These are phyloP conservation scores for Clarkia xantiana DNA, from an alignment of 345 rosid genomes.

Conservation along the genomic window DNA sequence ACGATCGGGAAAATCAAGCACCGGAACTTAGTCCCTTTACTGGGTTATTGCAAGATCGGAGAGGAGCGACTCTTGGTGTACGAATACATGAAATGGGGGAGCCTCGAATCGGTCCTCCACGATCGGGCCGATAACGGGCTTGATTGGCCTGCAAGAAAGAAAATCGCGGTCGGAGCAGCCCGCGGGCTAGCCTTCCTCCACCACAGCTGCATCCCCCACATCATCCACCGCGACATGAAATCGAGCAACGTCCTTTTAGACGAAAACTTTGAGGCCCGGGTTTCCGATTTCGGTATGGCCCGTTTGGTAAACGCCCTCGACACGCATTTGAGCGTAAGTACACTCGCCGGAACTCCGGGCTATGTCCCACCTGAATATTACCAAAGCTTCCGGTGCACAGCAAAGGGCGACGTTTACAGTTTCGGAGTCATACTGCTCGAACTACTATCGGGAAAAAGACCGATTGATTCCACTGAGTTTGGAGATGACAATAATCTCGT, in stretches of 20 bases:
- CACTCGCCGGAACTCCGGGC: constrained; percentile 97
- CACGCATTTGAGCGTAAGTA: constrained; percentile 92
- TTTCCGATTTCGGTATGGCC: constrained; percentile 98
- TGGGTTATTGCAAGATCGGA: constrained; percentile 90
- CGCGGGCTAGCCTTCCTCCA: constrained; percentile 95
- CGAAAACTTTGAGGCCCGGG: constrained; percentile 82
- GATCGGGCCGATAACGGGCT: constrained; percentile 29
- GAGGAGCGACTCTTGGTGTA: constrained; percentile 96
- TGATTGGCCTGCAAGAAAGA: constrained; percentile 74
- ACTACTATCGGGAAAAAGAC: constrained; percentile 85
- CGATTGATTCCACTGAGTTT: constrained; percentile 62
- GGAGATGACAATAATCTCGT: constrained; percentile 94
- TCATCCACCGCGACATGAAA: constrained; percentile 94
- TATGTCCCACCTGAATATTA: constrained; percentile 94
- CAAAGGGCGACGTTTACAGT: constrained; percentile 94
- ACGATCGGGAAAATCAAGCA: constrained; percentile 97
- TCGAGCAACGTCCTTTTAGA: constrained; percentile 92
- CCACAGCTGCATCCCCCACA: constrained; percentile 95
- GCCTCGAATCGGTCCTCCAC: constrained; percentile 81
- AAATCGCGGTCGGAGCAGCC: constrained; percentile 84
- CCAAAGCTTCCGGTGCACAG: constrained; percentile 90
- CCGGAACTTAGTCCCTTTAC: constrained; percentile 79
- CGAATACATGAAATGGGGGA: constrained; percentile 98
- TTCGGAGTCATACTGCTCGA: constrained; percentile 88
- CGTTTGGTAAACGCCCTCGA: constrained; percentile 83